Evolutionary conservation across 2,329 filamentous ascomycete genomes (phyloP), one percentile per base, ranked within the genome.

Genomic region (Trichoderma aggressivum): DNA sequence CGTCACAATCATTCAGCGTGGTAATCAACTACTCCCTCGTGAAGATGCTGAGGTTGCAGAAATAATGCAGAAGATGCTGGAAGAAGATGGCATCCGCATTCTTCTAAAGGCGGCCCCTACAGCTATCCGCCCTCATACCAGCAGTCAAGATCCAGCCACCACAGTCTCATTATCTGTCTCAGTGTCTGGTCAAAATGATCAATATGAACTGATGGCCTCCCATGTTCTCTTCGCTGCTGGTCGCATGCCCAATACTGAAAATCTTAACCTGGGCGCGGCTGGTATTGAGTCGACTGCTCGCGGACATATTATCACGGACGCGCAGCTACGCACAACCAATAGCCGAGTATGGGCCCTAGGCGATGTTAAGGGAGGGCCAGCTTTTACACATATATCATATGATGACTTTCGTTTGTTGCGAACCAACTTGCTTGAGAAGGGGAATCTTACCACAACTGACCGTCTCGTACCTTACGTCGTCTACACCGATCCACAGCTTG

Each of bases 341-440:
- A 72, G 78, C 1, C 80, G 78, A 55, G 78, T 88, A 24, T 87
- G 83, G 74, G 85, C 83, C 1, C 74, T 87, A 2, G 86, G 86
- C 39, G 86, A 88, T 73, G 82, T 84, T 62, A 85, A 87, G 69
- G 85, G 85, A 58, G 82, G 82, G 0, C 84, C 85, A 7, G 84
- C 84, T 16, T 88, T 88, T 76, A 88, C 86, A 2, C 86, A 88
- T 77, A 82, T 88, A 73, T 86, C 84, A 4, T 88, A 87, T 78
- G 86, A 88, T 76, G 86, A 88, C 77, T 87, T 83, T 75, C 84
- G 86, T 70, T 83, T 88, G 76, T 74, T 88, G 59, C 80, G 82
- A 28, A 77, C 80, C 72, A 87, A 86, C 72, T 47, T 67, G 55
- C 55, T 67, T 6, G 64, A 59, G n/a, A 7, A 50, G 39, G 55